These are phyloP conservation scores for Mortierella sp. DNA, from an alignment of 371 early-diverging fungal genomes.

Conservation along the genomic window DNA sequence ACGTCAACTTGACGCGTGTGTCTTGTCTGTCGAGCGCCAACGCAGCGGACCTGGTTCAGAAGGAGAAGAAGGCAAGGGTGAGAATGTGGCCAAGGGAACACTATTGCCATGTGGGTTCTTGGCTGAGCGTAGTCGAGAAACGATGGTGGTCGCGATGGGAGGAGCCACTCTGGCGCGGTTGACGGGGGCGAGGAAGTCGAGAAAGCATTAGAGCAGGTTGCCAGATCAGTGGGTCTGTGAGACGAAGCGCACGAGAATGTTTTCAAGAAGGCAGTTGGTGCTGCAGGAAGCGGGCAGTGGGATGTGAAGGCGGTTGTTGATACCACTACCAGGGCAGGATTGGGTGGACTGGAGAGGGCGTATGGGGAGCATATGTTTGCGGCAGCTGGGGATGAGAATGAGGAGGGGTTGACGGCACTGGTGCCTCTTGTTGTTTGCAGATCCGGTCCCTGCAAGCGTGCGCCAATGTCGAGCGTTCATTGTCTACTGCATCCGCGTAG, in stretches of 20 bases:
- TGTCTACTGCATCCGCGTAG: neutral
- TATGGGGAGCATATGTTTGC: neutral
- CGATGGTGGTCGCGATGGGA: neutral
- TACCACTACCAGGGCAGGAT: neutral
- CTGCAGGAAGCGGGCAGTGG: neutral
- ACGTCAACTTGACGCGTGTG: constrained; percentile 1
- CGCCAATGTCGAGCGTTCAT: neutral
- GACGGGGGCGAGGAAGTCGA: neutral
- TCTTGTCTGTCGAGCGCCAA: neutral
- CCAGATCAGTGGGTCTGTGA: neutral
- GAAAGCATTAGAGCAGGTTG: neutral
- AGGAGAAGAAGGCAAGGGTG: neutral
- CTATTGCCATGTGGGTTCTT: neutral
- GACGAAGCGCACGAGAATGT: neutral
- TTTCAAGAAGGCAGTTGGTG: neutral
- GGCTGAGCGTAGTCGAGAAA: neutral
- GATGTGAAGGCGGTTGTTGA: neutral
- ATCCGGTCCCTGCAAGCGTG: constrained; percentile 9
- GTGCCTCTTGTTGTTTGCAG: constrained; percentile 7
- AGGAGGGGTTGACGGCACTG: neutral
- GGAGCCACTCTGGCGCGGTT: neutral
- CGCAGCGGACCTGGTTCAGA: neutral
- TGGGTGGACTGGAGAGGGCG: neutral
- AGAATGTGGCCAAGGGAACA: neutral
- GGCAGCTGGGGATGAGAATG: neutral